phyloP scores from a whole-genome alignment of 2,329 filamentous ascomycete genomes.

The Diaporthe ilicicola region DNA sequence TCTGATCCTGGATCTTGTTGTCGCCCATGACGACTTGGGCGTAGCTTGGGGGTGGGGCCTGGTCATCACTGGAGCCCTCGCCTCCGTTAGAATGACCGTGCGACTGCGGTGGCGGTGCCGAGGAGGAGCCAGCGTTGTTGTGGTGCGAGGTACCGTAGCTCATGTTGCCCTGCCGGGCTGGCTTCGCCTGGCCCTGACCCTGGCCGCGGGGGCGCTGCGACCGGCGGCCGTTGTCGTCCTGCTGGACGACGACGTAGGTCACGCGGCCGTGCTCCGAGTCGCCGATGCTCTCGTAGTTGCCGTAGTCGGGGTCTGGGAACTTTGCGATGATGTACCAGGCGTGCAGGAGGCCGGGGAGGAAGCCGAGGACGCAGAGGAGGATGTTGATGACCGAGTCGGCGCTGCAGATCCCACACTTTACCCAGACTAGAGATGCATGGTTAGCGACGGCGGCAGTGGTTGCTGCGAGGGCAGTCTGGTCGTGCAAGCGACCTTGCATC shows the following conservation, averaged over 20 bases:
- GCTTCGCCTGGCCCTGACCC: constrained; percentile 41
- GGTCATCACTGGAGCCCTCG: constrained; percentile 51
- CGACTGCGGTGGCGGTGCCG: constrained; percentile 38
- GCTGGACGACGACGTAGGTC: constrained; percentile 80
- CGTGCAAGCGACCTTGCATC: not conserved
- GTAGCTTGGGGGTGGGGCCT: constrained; percentile 80
- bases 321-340: constrained; percentile 98
- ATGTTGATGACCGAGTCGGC: constrained; percentile 96
- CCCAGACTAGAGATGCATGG: constrained; percentile 75
- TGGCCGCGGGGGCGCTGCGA: constrained; percentile 47
- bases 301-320: constrained; percentile 78
- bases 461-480: not conserved
- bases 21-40: constrained; percentile 90
- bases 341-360: constrained; percentile 88
- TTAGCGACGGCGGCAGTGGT: constrained; percentile 40
- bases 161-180: constrained; percentile 46
- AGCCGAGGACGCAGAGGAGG: constrained; percentile 82
- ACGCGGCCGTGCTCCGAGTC: constrained; percentile 67
- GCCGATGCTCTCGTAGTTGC: constrained; percentile 70
- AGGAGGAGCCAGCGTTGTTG: constrained; percentile 40
- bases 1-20: constrained; percentile 82
- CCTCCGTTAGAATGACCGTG: constrained; percentile 44
- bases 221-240: constrained; percentile 45
- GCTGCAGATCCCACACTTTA: constrained; percentile 92
- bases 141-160: constrained; percentile 56